Base-by-base conservation (phyloP, 2,329 filamentous ascomycete species). In the Rhynchosporium secalis region DNA sequence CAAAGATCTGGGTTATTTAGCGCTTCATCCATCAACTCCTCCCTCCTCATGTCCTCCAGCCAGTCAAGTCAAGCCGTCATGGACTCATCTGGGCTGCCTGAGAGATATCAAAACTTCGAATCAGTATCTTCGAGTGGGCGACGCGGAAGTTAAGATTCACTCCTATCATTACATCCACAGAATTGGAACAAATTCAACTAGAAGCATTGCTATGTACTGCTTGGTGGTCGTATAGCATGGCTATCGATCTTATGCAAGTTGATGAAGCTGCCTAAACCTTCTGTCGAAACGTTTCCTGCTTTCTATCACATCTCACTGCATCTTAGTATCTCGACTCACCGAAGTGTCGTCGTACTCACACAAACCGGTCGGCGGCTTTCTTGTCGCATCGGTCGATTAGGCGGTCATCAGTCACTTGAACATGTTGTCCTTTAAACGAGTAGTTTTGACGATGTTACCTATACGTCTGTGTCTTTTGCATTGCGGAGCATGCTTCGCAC, bases 201-300 rank as follows among this genome's bases (percentile, higher is more conserved):
- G 9, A 36, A 36, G 33, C 9, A 36, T 36, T 36, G 33, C 9
- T 36, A 36, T 36, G 33, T 36, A 36, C 9, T 36, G 33, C 33
- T 36, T 10, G 20, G 20, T 20, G 20, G 20, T 20, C 20, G 33
- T 10, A 36, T 36, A 36, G 33, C 33, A 36, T 36, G n/a, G 38
- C 52, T 26, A 45, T 56, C 9, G 29, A 45, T 45, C 10, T 41
- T 47, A 54, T 54, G 56, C 60, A 62, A 66, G 60, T 29, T 38
- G 41, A 40, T 49, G 62, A 62, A 66, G 60, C 62, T 64, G 57
- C 61, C 52, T 15, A 41, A 20, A 40, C n/a, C n/a, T 63, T 60
- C 51, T 56, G 45, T 62, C 57, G 61, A 62, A 66, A 69, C 61
- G 66, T 64, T 66, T 46, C 58, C 38, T 56, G 4, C 20, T 20